These are phyloP conservation scores for Polyplosphaeria fusca DNA, from an alignment of 495 filamentous ascomycete genomes.

Conservation along the genomic window DNA sequence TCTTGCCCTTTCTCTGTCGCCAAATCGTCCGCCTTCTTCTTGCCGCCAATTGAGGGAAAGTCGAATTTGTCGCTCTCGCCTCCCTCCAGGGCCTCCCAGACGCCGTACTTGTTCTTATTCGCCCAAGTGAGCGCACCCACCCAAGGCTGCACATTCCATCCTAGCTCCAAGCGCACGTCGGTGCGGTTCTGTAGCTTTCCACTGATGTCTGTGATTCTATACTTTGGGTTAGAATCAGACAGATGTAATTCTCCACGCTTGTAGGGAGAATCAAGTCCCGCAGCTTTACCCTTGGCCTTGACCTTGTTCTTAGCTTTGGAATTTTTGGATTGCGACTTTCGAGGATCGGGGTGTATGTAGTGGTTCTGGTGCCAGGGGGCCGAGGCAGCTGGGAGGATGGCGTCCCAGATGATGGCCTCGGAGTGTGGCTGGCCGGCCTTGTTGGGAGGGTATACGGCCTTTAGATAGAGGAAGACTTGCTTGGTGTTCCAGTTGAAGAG, in stretches of 20 bases:
- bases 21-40: slow-evolving; percentile 42
- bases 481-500: slow-evolving; percentile 99
- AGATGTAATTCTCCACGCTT: slow-evolving; percentile 65
- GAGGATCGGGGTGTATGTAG: slow-evolving; percentile 44
- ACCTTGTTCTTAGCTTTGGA: slow-evolving; percentile 11
- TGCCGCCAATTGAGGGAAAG: slow-evolving; percentile 60
- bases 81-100: slow-evolving; percentile 59
- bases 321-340: slow-evolving; percentile 36
- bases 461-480: slow-evolving; percentile 93
- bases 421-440: slow-evolving; percentile 48
- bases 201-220: slow-evolving; percentile 84
- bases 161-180: slow-evolving; percentile 73
- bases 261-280: slow-evolving; percentile 4
- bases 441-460: slow-evolving; percentile 73
- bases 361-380: slow-evolving; percentile 51
- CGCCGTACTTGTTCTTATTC: slow-evolving; percentile 55
- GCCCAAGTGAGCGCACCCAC: slow-evolving; percentile 84
- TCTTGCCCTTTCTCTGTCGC: slow-evolving; percentile 42
- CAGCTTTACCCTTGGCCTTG: slow-evolving; percentile 8
- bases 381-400: slow-evolving; percentile 73
- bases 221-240: slow-evolving; percentile 81
- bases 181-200: slow-evolving; percentile 65
- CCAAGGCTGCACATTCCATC: slow-evolving; percentile 98
- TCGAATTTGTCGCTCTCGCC: slow-evolving; percentile 66
- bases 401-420: slow-evolving; percentile 91